phyloP scores from a whole-genome alignment of 164 flowering plant genomes.

The Vitis labrusca region DNA sequence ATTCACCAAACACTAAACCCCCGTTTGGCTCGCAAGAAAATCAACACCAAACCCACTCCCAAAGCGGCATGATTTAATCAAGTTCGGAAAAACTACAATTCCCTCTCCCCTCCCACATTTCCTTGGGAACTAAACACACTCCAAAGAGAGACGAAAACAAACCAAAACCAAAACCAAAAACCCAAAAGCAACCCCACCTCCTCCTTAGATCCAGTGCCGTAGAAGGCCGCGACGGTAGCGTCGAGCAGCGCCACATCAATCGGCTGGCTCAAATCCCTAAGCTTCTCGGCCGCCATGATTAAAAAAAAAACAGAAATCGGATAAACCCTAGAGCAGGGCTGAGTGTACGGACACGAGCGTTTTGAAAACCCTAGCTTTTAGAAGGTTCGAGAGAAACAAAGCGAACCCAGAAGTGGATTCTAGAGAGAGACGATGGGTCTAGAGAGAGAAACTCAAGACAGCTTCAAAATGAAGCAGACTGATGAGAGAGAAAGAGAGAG shows the following conservation, averaged over 20 bases:
- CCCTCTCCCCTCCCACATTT: neutral
- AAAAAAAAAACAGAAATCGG: neutral
- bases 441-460: constrained; percentile 13
- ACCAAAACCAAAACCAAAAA: neutral
- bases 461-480: constrained; percentile 36
- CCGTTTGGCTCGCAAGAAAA: neutral
- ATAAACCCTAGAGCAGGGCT: constrained; percentile 29
- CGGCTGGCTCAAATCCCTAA: constrained; percentile 89
- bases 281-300: constrained; percentile 88
- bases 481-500: constrained; percentile 2
- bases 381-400: neutral
- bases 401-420: constrained; percentile 7
- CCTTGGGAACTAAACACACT: neutral
- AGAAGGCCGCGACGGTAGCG: constrained; percentile 94
- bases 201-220: constrained; percentile 98
- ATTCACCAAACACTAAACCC: neutral
- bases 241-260: constrained; percentile 91
- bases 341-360: neutral
- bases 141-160: neutral
- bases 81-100: neutral
- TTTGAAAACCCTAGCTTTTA: constrained; percentile 20
- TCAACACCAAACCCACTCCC: neutral
- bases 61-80: neutral
- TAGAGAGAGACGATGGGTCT: constrained; percentile 7
- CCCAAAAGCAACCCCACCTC: constrained; percentile 50